A percentile compares a stretch with the other conserved stretches of the same genome.
phyloP scores from a whole-genome alignment of 768 basidiomycete genomes.

The Auricularia sp. region DNA sequence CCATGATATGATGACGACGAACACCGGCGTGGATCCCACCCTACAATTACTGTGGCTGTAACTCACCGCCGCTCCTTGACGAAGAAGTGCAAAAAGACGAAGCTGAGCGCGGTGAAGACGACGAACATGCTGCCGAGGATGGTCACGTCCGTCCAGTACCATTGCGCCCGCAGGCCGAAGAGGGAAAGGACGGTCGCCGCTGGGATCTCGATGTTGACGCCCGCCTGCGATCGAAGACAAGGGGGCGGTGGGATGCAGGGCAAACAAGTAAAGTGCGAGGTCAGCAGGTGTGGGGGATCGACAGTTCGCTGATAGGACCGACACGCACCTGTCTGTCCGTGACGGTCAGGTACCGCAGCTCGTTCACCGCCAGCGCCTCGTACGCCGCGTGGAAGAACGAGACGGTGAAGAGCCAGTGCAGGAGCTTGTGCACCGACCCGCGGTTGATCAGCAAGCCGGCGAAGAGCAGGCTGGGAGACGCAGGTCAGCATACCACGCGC shows the following conservation, averaged over 20 bases:
- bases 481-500: background rate
- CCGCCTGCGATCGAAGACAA: conserved; percentile 49
- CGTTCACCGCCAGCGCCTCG: conserved; percentile 96
- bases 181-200: conserved; percentile 90
- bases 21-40: too few relatives aligned
- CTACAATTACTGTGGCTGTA: background rate
- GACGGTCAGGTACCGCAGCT: conserved; percentile 84
- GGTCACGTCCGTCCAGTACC: conserved; percentile 87
- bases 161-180: conserved; percentile 82
- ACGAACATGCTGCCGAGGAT: conserved; percentile 81
- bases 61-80: conserved; percentile 66
- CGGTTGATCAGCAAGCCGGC: conserved; percentile 94
- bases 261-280: conserved; percentile 1
- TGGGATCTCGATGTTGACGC: conserved; percentile 92
- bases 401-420: conserved; percentile 81
- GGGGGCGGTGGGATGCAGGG: background rate
- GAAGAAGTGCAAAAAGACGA: conserved; percentile 71
- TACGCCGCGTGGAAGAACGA: conserved; percentile 99
- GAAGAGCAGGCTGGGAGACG: conserved; percentile 64
- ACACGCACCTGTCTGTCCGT: conserved; percentile 74
- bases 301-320: background rate
- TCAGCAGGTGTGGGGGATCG: conserved; percentile 2
- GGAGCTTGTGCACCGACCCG: conserved; percentile 57
- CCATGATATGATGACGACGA: background rate
- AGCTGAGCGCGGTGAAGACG: conserved; percentile 66